Base-by-base conservation (phyloP, 495 filamentous ascomycete genomes). In the Tuber borchii region DNA sequence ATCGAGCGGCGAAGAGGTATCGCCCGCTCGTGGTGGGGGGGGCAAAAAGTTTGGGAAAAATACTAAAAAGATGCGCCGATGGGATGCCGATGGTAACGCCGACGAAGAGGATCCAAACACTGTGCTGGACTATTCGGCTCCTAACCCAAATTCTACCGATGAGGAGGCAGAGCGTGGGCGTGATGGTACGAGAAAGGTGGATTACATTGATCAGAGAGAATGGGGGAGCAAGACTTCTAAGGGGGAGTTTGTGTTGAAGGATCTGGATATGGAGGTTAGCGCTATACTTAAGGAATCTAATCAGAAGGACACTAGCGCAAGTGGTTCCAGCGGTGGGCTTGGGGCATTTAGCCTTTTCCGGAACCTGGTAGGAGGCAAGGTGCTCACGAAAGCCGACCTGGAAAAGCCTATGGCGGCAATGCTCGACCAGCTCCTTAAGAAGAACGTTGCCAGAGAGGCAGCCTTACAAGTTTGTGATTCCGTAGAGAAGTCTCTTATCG, bases 361-460 rank as follows among this genome's bases (percentile, higher is more conserved):
- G 74, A 97, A 97, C 82, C 91, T 98, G 71, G 91, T 99, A 9
- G 95, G 95, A 69, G 95, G 96, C 34, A 97, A 97, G 85, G 90
- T 91, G 7, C 84, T 99, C 80, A 96, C 93, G 0, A 92, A 93
- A 80, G 87, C 90, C 61, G 94, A 97, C 79, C 86, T 99, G 31
- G 91, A 93, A 70, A 97, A 96, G 83, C 91, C 95, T 12, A 89
- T 99, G 86, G 93, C 93, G 83, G 92, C 90, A 9, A 98, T 99
- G 95, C 93, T 97, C 77, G 93, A 97, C 73, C 96, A 98, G 85
- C 87, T 99, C 8, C 84, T 97, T 69, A 91, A 91, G 84, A 99
- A 99, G 87, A 99, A 99, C 81, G 94, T 99, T 69, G 96, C 95
- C 12, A 91, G 92, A 61, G 95, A 97, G 86, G 95, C 95, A 44